Evolutionary conservation across 1,139 yeast species (phyloP).

Genomic region (Nakaseomyces nivariensis): DNA sequence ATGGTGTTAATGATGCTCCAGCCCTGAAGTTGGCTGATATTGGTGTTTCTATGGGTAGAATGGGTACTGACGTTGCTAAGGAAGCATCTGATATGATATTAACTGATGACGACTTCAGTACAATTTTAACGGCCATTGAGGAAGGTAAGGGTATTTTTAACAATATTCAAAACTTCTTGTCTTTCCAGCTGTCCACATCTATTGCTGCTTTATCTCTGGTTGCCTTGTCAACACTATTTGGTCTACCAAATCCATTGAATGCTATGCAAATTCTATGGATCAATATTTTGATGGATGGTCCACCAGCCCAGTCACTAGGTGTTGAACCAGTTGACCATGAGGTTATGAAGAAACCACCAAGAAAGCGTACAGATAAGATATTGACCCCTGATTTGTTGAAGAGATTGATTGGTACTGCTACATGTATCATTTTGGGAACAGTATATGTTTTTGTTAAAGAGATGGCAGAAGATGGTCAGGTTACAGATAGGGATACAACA

Average conservation of each 20-base stretch:
- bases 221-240: slow-evolving; percentile 77
- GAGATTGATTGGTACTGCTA: slow-evolving; percentile 67
- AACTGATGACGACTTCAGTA: slow-evolving; percentile 91
- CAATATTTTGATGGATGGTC: slow-evolving; percentile 96
- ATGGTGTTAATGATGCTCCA: slow-evolving; percentile 98
- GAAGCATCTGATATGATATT: slow-evolving; percentile 98
- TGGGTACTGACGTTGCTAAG: slow-evolving; percentile 97
- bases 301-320: slow-evolving; percentile 96
- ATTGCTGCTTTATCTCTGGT: slow-evolving; percentile 88
- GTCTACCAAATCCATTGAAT: slow-evolving; percentile 89
- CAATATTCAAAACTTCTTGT: slow-evolving; percentile 86
- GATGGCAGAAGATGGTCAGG: slow-evolving; percentile 62
- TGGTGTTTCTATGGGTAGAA: slow-evolving; percentile 94
- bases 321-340: slow-evolving; percentile 95
- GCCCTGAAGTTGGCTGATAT: slow-evolving; percentile 93
- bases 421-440: slow-evolving; percentile 69
- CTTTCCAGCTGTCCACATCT: slow-evolving; percentile 90
- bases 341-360: slow-evolving; percentile 90
- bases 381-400: slow-evolving; percentile 57
- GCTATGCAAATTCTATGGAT: slow-evolving; percentile 99
- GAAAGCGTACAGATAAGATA: slow-evolving; percentile 75
- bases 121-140: slow-evolving; percentile 83
- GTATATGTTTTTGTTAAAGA: slow-evolving; percentile 75
- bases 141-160: slow-evolving; percentile 95
- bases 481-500: slow-evolving; percentile 93